Conservation (phyloP, 192 early-diverging fungal genomes). For the Backusella circina region DNA sequence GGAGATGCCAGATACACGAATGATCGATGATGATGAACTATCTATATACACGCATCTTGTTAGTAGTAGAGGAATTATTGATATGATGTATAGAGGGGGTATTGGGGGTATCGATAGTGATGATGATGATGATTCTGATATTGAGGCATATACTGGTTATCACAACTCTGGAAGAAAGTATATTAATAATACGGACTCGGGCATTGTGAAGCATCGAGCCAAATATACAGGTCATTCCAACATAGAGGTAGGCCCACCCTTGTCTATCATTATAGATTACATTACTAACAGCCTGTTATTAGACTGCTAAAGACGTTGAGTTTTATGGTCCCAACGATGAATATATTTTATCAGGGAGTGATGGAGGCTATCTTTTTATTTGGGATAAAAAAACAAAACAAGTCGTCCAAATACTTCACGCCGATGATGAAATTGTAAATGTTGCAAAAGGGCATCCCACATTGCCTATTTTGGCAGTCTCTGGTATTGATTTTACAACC, state of each 20-base stretch:
- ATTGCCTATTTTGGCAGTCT: conserved; percentile 50
- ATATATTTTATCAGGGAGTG: conserved; percentile 74
- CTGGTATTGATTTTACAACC: conserved; percentile 73
- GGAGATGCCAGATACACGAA: not conserved
- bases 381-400: conserved; percentile 62
- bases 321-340: conserved; percentile 63
- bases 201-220: not conserved
- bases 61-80: not conserved
- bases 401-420: conserved; percentile 63
- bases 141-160: not conserved
- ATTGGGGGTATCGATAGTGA: conserved; percentile 1
- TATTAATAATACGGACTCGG: not conserved
- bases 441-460: conserved; percentile 51
- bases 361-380: conserved; percentile 70
- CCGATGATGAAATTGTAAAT: conserved; percentile 64
- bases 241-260: conserved; percentile 9
- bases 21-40: not conserved
- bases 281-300: conserved; percentile 10
- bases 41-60: not conserved
- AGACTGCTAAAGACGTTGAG: conserved; percentile 73
- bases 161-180: not conserved
- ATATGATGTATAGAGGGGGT: not conserved
- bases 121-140: conserved; percentile 14
- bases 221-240: conserved; percentile 32
- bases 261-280: not conserved